Evolutionary conservation across 2,329 filamentous ascomycete genomes (phyloP).

Genomic region (Alternaria sp.): DNA sequence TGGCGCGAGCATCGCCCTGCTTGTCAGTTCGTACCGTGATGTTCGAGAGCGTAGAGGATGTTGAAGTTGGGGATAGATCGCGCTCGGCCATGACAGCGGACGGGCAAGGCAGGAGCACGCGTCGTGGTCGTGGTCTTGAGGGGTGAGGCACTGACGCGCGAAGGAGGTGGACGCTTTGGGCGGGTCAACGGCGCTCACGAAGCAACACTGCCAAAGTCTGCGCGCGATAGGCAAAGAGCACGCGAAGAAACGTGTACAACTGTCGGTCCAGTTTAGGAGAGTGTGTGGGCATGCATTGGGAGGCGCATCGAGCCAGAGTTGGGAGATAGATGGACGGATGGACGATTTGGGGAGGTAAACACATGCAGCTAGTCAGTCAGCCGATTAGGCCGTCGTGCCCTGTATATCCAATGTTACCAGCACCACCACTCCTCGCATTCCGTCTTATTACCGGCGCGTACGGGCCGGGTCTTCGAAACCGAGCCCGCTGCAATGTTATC

Average conservation of each 20-base stretch:
- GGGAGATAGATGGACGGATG: conserved; percentile 33
- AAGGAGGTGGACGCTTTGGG: conserved; percentile 33
- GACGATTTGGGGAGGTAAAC: conserved; percentile 43
- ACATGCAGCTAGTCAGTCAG: conserved; percentile 44
- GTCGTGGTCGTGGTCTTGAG: conserved; percentile 29
- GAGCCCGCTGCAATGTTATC: not conserved
- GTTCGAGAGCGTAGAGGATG: conserved; percentile 52
- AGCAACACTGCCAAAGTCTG: conserved; percentile 44
- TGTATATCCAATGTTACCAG: conserved; percentile 41
- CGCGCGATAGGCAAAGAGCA: conserved; percentile 29
- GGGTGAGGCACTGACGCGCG: conserved; percentile 42
- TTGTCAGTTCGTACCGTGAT: conserved; percentile 47
- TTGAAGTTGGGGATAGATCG: conserved; percentile 46
- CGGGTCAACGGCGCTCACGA: conserved; percentile 26
- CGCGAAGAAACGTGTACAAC: conserved; percentile 16
- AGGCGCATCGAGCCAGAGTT: conserved; percentile 19
- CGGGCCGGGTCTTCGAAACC: not conserved
- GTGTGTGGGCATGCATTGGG: conserved; percentile 36
- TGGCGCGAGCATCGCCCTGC: conserved; percentile 42
- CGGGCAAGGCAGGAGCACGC: conserved; percentile 19
- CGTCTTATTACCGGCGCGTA: conserved; percentile 5
- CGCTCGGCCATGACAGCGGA: conserved; percentile 41
- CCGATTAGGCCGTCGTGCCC: conserved; percentile 43
- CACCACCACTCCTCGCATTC: conserved; percentile 41
- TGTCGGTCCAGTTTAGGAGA: conserved; percentile 26